Evolutionary conservation across 2,329 filamentous ascomycete genomes (phyloP).

Genomic region (Fusarium praegraminearum): DNA sequence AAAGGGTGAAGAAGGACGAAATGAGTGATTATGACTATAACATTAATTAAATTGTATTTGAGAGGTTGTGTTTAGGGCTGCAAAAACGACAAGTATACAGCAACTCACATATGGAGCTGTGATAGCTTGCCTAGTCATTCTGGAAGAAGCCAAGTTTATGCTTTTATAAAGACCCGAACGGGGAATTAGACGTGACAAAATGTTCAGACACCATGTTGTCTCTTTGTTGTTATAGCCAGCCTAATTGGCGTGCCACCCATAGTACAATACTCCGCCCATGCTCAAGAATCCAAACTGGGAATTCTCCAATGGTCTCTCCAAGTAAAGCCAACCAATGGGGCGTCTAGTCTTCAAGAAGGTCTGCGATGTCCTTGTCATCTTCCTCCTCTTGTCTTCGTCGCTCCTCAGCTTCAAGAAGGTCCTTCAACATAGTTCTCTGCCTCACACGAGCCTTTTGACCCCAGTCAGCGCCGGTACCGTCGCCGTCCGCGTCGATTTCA

Average conservation of each 20-base stretch:
- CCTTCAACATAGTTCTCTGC: conserved; percentile 75
- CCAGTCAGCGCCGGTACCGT: conserved; percentile 69
- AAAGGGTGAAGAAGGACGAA: background rate
- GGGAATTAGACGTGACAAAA: background rate
- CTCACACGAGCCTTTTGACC: conserved; percentile 77
- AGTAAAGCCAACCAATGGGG: background rate
- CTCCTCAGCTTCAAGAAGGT: conserved; percentile 73
- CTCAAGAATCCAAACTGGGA: conserved; percentile 8
- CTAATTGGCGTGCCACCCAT: conserved; percentile 1
- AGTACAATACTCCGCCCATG: conserved; percentile 6
- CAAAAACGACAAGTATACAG: background rate
- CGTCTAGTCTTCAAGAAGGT: conserved; percentile 70
- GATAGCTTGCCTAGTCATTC: background rate
- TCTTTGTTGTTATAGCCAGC: background rate
- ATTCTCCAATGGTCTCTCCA: conserved; percentile 3
- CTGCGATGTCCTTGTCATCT: conserved; percentile 80
- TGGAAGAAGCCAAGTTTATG: background rate
- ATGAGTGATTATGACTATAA: background rate
- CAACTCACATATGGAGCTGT: background rate
- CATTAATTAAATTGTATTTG: background rate
- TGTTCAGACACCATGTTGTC: background rate
- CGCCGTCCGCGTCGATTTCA: conserved; percentile 60
- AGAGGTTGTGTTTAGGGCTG: background rate
- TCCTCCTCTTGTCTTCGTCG: conserved; percentile 70
- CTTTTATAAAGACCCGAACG: background rate